These are phyloP conservation scores for Chrysoporthe deuterocubensis DNA, from an alignment of 2,329 filamentous ascomycete species.

Conservation along the genomic window DNA sequence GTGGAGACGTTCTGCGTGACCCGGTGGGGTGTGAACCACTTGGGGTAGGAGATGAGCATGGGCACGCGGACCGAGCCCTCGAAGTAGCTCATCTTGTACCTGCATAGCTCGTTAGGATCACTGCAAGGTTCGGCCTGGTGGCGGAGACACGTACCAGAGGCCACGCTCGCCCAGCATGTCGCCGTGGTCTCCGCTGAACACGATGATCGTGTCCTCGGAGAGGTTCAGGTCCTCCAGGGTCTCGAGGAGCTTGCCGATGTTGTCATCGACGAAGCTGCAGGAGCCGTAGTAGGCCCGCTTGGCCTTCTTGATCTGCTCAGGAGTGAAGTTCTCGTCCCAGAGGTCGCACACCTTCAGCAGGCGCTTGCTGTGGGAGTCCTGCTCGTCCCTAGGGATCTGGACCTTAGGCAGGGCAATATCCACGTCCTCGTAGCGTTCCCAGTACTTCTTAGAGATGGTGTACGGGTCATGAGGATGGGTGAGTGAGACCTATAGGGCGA, in stretches of 20 bases:
- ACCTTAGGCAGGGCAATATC: constrained; percentile 85
- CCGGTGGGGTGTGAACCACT: constrained; percentile 73
- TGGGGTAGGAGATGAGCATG: constrained; percentile 81
- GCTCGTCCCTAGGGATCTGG: constrained; percentile 76
- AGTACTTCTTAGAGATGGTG: constrained; percentile 90
- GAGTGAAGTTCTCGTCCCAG: constrained; percentile 80
- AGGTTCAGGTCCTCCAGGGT: constrained; percentile 80
- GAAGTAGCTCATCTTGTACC: constrained; percentile 93
- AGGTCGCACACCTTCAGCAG: constrained; percentile 86
- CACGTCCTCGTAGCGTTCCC: constrained; percentile 87
- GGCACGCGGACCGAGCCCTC: constrained; percentile 90
- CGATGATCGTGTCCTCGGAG: constrained; percentile 83
- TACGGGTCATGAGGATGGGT: constrained; percentile 96
- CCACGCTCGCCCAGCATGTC: constrained; percentile 95
- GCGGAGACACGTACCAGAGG: constrained; percentile 64
- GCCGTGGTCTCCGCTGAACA: constrained; percentile 92
- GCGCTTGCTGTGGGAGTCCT: constrained; percentile 85
- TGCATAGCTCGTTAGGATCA: no score
- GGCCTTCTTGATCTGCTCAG: constrained; percentile 84
- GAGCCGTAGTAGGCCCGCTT: constrained; percentile 90
- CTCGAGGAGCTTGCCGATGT: constrained; percentile 80
- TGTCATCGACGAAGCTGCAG: constrained; percentile 92
- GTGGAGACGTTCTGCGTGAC: constrained; percentile 87
- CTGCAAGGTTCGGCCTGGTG: no score
- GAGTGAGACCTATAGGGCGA: constrained; percentile 69